These are phyloP conservation scores for Neostapfia colusana DNA, from an alignment of 176 grass and related monocot genomes.

Conservation along the genomic window DNA sequence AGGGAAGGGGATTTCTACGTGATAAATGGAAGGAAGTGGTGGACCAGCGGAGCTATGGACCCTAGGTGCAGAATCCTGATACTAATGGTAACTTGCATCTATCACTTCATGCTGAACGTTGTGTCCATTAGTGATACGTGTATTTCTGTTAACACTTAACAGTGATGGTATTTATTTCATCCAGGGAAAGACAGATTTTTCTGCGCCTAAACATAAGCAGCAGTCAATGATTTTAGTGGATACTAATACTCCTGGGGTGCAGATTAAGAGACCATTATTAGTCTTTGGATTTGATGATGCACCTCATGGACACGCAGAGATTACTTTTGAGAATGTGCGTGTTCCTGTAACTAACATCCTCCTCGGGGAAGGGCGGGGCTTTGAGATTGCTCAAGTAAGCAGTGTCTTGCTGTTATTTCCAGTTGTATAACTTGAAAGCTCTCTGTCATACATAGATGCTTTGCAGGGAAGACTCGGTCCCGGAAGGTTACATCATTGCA, in stretches of 20 bases:
- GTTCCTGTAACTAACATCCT: constrained; percentile 82
- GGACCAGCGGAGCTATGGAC: constrained; percentile 98
- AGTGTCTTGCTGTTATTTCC: background rate
- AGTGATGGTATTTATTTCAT: constrained; percentile 31
- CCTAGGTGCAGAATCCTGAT: constrained; percentile 95
- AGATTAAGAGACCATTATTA: constrained; percentile 81
- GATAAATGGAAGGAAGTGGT: constrained; percentile 92
- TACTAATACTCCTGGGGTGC: constrained; percentile 71
- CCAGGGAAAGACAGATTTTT: constrained; percentile 89
- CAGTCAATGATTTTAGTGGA: constrained; percentile 96
- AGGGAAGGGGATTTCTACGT: constrained; percentile 88
- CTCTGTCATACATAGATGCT: constrained; percentile 16
- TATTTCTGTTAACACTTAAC: background rate
- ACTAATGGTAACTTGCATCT: constrained; percentile 71
- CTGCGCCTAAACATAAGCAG: constrained; percentile 81
- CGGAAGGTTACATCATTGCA: constrained; percentile 94
- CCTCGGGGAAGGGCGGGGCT: constrained; percentile 84
- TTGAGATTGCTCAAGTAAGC: constrained; percentile 97
- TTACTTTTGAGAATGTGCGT: constrained; percentile 82
- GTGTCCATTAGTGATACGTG: background rate
- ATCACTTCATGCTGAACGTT: background rate
- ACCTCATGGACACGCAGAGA: constrained; percentile 91
- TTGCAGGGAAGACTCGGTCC: constrained; percentile 95
- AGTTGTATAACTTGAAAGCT: background rate
- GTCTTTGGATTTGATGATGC: constrained; percentile 97